phyloP scores from a whole-genome alignment of 441 rosid species.

The Arabidopsis lyrata region DNA sequence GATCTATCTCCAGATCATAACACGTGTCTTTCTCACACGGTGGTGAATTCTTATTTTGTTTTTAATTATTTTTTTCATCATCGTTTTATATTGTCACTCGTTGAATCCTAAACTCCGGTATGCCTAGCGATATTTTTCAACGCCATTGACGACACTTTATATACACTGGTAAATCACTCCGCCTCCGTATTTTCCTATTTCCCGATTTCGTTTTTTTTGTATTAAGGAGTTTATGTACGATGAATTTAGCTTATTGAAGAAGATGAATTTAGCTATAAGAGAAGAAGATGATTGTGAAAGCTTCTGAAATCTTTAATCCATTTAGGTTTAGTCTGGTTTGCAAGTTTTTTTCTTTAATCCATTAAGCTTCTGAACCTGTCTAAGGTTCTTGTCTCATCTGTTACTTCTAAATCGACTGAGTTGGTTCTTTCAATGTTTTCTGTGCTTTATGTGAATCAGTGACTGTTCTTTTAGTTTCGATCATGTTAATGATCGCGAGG shows the following conservation, averaged over 20 bases:
- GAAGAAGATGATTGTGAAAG: slow-evolving; percentile 29
- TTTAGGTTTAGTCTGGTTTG: slow-evolving; percentile 9
- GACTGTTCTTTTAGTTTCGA: slow-evolving; percentile 13
- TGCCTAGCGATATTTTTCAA: slow-evolving; percentile 37
- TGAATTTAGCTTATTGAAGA: slow-evolving; percentile 4
- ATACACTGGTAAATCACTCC: slow-evolving; percentile 33
- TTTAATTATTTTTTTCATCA: not conserved
- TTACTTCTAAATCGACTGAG: slow-evolving; percentile 2
- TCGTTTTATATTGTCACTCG: slow-evolving; percentile 14
- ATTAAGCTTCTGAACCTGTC: not conserved
- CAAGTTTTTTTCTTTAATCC: no score
- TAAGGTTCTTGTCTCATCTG: slow-evolving; percentile 13
- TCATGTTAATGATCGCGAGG: slow-evolving; percentile 41
- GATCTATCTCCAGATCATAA: slow-evolving; percentile 14
- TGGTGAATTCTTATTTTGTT: not conserved
- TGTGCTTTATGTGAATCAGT: slow-evolving; percentile 25
- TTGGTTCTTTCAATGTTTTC: not conserved
- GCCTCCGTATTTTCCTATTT: not conserved
- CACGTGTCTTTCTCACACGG: slow-evolving; percentile 47
- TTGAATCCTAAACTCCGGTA: slow-evolving; percentile 29
- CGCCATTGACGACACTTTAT: slow-evolving; percentile 45
- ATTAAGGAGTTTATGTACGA: not conserved
- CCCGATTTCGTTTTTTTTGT: not conserved
- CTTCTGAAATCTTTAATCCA: slow-evolving; percentile 1
- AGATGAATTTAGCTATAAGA: slow-evolving; percentile 5